A percentile compares a stretch with the other conserved stretches of the same genome.
Conservation (phyloP, 352 stramenopile genomes). For the Globisporangium echinulatum region DNA sequence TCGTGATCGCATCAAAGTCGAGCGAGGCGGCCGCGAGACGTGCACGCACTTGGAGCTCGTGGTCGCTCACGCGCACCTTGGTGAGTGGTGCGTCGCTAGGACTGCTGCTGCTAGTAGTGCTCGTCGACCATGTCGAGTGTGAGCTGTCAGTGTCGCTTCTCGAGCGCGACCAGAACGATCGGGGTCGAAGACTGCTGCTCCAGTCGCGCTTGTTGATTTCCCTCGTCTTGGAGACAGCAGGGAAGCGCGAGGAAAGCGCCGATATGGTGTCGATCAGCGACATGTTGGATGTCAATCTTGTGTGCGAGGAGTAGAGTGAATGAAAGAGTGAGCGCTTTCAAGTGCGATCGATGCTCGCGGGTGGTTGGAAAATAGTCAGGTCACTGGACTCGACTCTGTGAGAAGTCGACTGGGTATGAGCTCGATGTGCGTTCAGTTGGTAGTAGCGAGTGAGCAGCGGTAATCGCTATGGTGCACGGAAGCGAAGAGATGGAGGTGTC, state of each 20-base stretch:
- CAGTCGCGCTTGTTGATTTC: background rate
- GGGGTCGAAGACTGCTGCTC: background rate
- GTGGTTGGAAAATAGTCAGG: too few relatives aligned
- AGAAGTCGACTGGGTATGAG: too few relatives aligned
- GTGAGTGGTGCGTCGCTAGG: background rate
- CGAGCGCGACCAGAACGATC: background rate
- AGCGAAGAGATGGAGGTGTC: too few relatives aligned
- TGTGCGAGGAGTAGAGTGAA: background rate
- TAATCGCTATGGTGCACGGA: too few relatives aligned
- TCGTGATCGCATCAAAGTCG: conserved; percentile 8
- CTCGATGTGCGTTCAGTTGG: too few relatives aligned
- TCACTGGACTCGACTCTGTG: too few relatives aligned
- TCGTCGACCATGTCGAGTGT: background rate
- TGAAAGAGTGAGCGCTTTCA: too few relatives aligned
- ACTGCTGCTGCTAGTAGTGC: background rate
- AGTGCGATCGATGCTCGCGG: too few relatives aligned
- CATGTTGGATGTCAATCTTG: background rate
- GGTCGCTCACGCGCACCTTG: conserved; percentile 5
- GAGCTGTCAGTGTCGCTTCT: background rate
- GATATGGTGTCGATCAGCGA: background rate
- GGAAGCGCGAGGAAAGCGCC: background rate
- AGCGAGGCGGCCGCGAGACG: background rate
- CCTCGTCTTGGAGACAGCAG: background rate
- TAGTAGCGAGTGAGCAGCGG: too few relatives aligned
- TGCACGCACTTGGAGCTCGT: conserved; percentile 4